These are phyloP conservation scores for Quercus lobata DNA, from an alignment of 331 rosid genomes.

Conservation along the genomic window DNA sequence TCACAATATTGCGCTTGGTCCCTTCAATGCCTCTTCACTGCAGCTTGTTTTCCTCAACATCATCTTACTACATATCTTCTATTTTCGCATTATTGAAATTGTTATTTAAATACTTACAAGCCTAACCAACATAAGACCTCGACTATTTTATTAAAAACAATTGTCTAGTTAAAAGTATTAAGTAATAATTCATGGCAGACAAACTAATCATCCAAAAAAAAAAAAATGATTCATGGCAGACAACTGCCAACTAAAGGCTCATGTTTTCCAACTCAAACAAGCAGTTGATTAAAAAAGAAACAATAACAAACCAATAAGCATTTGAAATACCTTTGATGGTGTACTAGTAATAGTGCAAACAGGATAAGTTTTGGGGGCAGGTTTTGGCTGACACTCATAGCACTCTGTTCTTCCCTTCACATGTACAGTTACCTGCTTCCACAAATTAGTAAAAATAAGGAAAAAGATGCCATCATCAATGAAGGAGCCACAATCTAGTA, in stretches of 20 bases:
- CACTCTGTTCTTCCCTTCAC: conserved; percentile 96
- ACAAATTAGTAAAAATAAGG: conserved; percentile 5
- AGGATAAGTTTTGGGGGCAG: conserved; percentile 97
- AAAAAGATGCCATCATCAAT: conserved; percentile 15
- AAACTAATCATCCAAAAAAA: neutral
- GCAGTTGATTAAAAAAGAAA: neutral
- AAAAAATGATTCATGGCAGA: neutral
- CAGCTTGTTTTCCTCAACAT: neutral
- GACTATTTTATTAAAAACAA: neutral
- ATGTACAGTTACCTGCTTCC: conserved; percentile 89
- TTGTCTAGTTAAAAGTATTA: neutral
- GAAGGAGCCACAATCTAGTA: neutral
- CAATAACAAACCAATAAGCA: neutral
- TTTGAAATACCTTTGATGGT: conserved; percentile 82
- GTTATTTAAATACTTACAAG: neutral
- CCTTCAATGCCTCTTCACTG: neutral
- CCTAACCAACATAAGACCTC: neutral
- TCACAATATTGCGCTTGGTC: neutral
- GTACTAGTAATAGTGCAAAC: conserved; percentile 99
- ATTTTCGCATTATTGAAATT: neutral
- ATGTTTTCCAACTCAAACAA: neutral
- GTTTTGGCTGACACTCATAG: conserved; percentile 98
- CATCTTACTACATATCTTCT: conserved; percentile 1
- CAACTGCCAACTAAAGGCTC: neutral
- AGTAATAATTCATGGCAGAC: neutral